These are phyloP conservation scores for Adansonia digitata DNA, from an alignment of 345 rosid species.

Conservation along the genomic window DNA sequence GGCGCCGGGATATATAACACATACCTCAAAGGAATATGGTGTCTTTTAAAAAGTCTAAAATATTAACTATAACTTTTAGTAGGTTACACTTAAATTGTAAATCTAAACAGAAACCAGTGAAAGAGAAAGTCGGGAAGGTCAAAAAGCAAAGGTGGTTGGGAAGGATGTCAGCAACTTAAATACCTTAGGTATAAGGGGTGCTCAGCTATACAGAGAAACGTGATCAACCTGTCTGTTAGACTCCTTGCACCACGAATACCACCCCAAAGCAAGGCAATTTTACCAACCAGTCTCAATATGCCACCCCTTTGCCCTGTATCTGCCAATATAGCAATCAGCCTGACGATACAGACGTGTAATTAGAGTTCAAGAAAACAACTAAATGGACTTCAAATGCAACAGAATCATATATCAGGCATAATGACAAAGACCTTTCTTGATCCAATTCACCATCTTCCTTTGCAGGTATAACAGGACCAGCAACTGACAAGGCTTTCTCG, in stretches of 20 bases:
- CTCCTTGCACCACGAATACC: conserved; percentile 97
- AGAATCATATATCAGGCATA: background rate
- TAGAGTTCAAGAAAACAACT: conserved; percentile 5
- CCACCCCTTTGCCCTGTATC: conserved; percentile 96
- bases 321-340: conserved; percentile 80
- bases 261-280: conserved; percentile 98
- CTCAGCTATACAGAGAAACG: conserved; percentile 66
- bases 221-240: conserved; percentile 73
- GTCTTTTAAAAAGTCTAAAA: background rate
- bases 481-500: conserved; percentile 92
- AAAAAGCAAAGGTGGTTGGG: background rate
- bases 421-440: conserved; percentile 66
- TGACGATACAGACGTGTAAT: conserved; percentile 25
- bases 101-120: background rate
- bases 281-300: conserved; percentile 70
- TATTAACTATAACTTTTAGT: background rate
- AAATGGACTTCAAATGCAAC: background rate
- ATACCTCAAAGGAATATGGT: background rate
- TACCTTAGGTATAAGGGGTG: conserved; percentile 84
- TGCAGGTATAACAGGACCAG: conserved; percentile 92
- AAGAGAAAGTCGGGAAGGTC: background rate
- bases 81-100: background rate
- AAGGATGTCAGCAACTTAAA: conserved; percentile 12
- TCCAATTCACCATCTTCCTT: conserved; percentile 89
- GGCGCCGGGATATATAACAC: background rate